These are phyloP conservation scores for Xylaria bambusicola DNA, from an alignment of 495 filamentous ascomycete genomes.

Conservation along the genomic window DNA sequence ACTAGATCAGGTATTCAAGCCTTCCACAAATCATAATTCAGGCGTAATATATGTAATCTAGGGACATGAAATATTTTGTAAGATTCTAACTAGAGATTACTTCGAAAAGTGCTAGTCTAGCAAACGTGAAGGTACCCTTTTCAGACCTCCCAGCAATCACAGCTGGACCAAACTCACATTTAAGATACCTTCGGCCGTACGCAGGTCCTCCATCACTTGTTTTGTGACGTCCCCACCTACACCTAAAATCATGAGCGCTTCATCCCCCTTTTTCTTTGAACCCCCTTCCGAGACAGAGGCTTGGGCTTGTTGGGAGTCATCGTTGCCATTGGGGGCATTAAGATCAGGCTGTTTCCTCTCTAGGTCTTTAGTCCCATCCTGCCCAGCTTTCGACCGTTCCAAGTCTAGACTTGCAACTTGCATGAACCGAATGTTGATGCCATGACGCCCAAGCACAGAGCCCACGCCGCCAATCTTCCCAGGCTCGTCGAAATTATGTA, in stretches of 20 bases:
- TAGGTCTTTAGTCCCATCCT: neutral
- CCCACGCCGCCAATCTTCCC: conserved; percentile 76
- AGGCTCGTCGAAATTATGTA: conserved; percentile 70
- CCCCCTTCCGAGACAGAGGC: conserved; percentile 13
- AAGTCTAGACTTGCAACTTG: conserved; percentile 57
- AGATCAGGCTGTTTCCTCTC: conserved; percentile 20
- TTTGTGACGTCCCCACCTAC: conserved; percentile 59
- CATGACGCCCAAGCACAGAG: conserved; percentile 58
- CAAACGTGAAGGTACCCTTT: no score
- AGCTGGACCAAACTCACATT: conserved; percentile 61
- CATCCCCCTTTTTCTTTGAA: conserved; percentile 30
- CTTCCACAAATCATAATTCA: no score
- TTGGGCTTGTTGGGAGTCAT: neutral
- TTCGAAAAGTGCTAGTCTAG: no score
- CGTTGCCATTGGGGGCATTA: conserved; percentile 20
- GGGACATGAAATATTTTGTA: no score
- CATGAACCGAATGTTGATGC: conserved; percentile 73
- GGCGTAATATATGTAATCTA: no score
- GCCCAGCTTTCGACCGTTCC: conserved; percentile 31
- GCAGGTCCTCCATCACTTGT: conserved; percentile 56
- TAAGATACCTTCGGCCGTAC: conserved; percentile 59
- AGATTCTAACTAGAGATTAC: no score
- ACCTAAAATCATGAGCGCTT: conserved; percentile 75
- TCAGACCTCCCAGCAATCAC: conserved; percentile 28
- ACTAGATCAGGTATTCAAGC: no score